Conservation (phyloP, 768 basidiomycete genomes). For the Arthromyces matolae region DNA sequence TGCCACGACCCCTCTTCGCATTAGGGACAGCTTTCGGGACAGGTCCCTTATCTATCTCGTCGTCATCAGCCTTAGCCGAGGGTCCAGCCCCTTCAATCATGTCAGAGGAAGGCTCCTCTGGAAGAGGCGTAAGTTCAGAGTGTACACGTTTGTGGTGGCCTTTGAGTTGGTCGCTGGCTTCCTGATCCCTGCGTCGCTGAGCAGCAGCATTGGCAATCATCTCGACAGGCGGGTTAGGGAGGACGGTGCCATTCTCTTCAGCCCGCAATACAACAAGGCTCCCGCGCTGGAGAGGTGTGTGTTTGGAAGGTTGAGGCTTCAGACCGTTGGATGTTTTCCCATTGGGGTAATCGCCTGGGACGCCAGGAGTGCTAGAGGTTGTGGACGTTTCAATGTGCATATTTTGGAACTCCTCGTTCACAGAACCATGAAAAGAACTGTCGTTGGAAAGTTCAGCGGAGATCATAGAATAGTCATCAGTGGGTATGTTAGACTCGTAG, state of each 20-base stretch:
- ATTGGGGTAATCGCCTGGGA: conserved; percentile 13
- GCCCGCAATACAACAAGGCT: conserved; percentile 46
- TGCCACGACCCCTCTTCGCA: conserved; percentile 15
- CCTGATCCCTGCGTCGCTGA: conserved; percentile 20
- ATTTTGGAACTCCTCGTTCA: conserved; percentile 30
- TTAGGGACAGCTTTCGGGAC: neutral
- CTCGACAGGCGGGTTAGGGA: conserved; percentile 54
- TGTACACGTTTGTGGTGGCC: conserved; percentile 39
- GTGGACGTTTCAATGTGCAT: conserved; percentile 33
- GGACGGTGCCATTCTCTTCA: conserved; percentile 36
- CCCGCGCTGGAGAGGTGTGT: conserved; percentile 43
- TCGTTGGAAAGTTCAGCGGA: conserved; percentile 12
- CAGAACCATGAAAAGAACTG: conserved; percentile 14
- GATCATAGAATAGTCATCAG: conserved; percentile 23
- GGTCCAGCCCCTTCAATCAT: conserved; percentile 10
- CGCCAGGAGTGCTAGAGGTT: conserved; percentile 4
- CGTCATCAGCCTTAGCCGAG: conserved; percentile 4
- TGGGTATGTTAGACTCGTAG: conserved; percentile 4
- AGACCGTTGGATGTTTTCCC: conserved; percentile 10
- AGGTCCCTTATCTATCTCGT: neutral
- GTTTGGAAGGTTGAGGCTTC: conserved; percentile 22
- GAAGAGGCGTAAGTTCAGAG: conserved; percentile 39
- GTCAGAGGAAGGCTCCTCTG: conserved; percentile 31
- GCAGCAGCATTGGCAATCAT: conserved; percentile 44
- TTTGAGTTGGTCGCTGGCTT: conserved; percentile 18